A percentile compares a stretch with the other conserved stretches of the same genome.
phyloP scores from a whole-genome alignment of 257 asterid species.

The Solanum ahanhuiri region DNA sequence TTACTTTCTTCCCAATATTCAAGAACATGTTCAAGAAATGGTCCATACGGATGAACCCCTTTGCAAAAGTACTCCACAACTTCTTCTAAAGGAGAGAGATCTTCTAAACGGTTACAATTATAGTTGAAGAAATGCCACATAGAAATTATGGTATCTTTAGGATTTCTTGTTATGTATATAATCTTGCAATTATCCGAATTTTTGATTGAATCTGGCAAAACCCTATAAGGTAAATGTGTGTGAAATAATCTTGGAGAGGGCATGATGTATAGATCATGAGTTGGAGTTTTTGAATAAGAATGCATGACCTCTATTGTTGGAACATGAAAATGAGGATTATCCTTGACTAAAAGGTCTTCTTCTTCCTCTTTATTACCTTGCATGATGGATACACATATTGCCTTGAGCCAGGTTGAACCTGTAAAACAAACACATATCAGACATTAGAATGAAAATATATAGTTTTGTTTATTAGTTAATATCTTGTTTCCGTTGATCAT shows the following conservation, averaged over 20 bases:
- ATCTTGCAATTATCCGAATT: background rate
- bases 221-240: background rate
- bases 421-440: background rate
- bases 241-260: background rate
- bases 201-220: background rate
- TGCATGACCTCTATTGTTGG: background rate
- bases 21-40: background rate
- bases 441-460: too few relatives aligned
- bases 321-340: background rate
- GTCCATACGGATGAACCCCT: background rate
- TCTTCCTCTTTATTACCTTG: background rate
- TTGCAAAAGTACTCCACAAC: background rate
- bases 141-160: background rate
- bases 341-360: background rate
- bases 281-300: background rate
- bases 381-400: background rate
- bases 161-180: background rate
- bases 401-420: background rate
- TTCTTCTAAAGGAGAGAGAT: background rate
- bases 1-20: too few relatives aligned
- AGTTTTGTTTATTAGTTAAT: too few relatives aligned
- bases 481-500: too few relatives aligned
- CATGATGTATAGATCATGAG: background rate
- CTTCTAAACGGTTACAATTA: too few relatives aligned
- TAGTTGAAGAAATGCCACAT: background rate